Evolutionary conservation across 2,329 filamentous ascomycete genomes (phyloP).

Genomic region (Fusarium globosum): DNA sequence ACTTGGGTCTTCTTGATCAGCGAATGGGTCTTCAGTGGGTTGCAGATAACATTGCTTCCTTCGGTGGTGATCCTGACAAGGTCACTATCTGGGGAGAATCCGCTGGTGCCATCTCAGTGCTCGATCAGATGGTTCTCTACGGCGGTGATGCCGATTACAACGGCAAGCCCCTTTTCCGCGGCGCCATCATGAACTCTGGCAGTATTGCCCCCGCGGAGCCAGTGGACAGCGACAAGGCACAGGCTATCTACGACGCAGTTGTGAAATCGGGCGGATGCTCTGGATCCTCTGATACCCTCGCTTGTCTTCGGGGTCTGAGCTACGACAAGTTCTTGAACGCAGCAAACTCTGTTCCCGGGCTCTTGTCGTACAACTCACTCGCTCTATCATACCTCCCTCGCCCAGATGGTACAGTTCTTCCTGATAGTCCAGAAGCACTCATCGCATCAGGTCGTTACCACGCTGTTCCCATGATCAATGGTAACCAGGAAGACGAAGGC

Average conservation of each 20-base stretch:
- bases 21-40: conserved; percentile 80
- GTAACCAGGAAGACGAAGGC: conserved; percentile 84
- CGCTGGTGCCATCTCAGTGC: conserved; percentile 77
- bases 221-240: conserved; percentile 74
- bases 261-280: conserved; percentile 71
- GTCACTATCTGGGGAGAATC: conserved; percentile 85
- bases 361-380: conserved; percentile 75
- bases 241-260: conserved; percentile 72
- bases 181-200: conserved; percentile 81
- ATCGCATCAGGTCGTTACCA: conserved; percentile 60
- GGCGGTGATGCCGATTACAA: conserved; percentile 80
- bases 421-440: conserved; percentile 71
- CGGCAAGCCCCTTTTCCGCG: conserved; percentile 78
- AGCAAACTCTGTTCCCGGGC: conserved; percentile 74
- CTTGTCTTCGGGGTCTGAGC: conserved; percentile 71
- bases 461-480: conserved; percentile 66
- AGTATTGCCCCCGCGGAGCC: conserved; percentile 69
- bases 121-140: conserved; percentile 81
- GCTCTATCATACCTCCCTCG: conserved; percentile 80
- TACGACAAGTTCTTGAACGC: conserved; percentile 73
- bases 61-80: conserved; percentile 82
- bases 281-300: conserved; percentile 65
- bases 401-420: conserved; percentile 73
- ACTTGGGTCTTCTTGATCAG: conserved; percentile 79
- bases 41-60: conserved; percentile 79